These are phyloP conservation scores for Pseudogymnoascus sp. DNA, from an alignment of 2,329 filamentous ascomycete species.

Conservation along the genomic window DNA sequence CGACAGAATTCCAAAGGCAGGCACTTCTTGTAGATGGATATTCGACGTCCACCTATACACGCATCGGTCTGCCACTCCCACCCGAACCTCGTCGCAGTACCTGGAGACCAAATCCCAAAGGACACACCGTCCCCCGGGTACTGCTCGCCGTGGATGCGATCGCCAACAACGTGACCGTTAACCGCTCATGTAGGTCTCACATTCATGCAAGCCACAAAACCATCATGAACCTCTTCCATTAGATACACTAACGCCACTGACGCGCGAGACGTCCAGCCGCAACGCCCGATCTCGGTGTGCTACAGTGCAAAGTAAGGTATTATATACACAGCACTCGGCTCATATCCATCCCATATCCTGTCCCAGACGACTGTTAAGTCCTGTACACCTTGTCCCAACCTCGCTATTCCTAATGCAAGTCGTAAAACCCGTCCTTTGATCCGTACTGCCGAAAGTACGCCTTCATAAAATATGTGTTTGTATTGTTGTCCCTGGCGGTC, in stretches of 20 bases:
- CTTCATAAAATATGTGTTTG: background rate
- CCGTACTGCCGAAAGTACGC: background rate
- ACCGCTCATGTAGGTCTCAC: background rate
- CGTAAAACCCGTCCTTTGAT: background rate
- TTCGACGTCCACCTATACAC: no score
- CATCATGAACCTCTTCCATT: background rate
- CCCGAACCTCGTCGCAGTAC: no score
- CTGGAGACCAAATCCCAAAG: no score
- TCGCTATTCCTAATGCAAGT: background rate
- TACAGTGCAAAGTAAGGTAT: background rate
- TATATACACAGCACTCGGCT: background rate
- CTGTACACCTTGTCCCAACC: background rate
- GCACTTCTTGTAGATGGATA: no score
- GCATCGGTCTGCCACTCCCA: no score
- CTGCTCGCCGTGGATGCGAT: no score
- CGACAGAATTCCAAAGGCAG: no score
- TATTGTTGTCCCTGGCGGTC: background rate
- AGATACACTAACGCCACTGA: background rate
- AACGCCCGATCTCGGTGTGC: background rate
- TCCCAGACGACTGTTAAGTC: background rate
- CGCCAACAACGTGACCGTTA: background rate
- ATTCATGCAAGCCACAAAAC: background rate
- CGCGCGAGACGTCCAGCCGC: background rate
- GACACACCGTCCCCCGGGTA: background rate
- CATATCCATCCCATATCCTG: background rate